Conservation (phyloP, 1,284 basidiomycete genomes). For the Sporisorium exsertum region DNA sequence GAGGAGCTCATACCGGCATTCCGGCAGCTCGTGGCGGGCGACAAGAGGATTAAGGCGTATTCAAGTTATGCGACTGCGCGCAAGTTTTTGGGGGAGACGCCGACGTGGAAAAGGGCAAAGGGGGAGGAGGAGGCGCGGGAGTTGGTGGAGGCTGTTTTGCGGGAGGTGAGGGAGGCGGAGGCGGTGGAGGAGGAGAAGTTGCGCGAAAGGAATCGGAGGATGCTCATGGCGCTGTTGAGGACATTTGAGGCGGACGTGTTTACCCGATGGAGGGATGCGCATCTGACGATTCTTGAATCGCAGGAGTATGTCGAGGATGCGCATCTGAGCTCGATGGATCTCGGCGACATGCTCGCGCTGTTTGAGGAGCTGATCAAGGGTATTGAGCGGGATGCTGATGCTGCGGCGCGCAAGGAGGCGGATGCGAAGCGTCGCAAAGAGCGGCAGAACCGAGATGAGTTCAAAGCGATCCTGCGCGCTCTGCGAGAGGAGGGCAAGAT, state of each 20-base stretch:
- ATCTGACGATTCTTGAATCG: constrained; percentile 60
- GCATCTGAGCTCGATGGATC: constrained; percentile 52
- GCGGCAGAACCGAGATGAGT: constrained; percentile 58
- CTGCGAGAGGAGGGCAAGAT: constrained; percentile 78
- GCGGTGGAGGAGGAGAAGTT: constrained; percentile 33
- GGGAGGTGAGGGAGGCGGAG: constrained; percentile 49
- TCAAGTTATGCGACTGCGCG: constrained; percentile 54
- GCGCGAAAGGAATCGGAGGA: constrained; percentile 55
- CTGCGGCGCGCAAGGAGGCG: constrained; percentile 23
- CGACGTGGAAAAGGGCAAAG: constrained; percentile 42
- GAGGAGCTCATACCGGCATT: constrained; percentile 54
- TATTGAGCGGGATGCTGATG: constrained; percentile 56
- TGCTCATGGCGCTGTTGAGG: constrained; percentile 62
- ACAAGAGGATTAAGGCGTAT: constrained; percentile 55
- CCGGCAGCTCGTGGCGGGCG: constrained; percentile 26
- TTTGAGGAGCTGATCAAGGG: constrained; percentile 63
- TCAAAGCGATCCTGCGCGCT: constrained; percentile 78
- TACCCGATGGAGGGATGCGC: constrained; percentile 67
- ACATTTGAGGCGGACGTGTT: constrained; percentile 63
- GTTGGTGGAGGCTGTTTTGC: constrained; percentile 48
- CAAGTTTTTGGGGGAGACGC: constrained; percentile 32
- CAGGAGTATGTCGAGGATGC: constrained; percentile 57
- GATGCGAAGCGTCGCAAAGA: constrained; percentile 36
- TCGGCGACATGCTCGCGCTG: constrained; percentile 61
- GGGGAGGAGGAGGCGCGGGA: constrained; percentile 48